phyloP scores from a whole-genome alignment of 1,139 yeast species.

The Saccharomyces pastorianus region DNA sequence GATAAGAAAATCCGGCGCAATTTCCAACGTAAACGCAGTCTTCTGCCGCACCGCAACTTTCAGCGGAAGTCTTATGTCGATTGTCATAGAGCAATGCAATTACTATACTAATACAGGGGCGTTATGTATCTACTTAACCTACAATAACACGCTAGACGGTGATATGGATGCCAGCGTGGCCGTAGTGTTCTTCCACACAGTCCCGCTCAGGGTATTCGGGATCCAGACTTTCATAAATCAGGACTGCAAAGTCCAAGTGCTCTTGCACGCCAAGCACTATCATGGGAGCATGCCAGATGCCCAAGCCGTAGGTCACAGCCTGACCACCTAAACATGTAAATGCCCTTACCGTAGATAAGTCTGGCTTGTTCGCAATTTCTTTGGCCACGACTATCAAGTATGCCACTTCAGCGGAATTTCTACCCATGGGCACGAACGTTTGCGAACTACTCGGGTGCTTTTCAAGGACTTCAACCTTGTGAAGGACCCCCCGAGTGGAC shows the following conservation, averaged over 20 bases:
- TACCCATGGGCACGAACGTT: constrained; percentile 84
- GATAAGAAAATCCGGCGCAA: not conserved
- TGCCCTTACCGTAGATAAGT: constrained; percentile 50
- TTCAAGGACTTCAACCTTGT: constrained; percentile 65
- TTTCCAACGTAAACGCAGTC: not conserved
- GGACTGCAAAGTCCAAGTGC: constrained; percentile 71
- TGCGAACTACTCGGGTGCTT: constrained; percentile 90
- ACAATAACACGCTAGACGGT: not conserved
- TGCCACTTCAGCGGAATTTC: constrained; percentile 37
- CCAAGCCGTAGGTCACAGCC: constrained; percentile 80
- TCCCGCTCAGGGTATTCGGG: constrained; percentile 74
- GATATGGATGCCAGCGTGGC: constrained; percentile 14
- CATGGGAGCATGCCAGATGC: constrained; percentile 89
- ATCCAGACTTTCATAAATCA: constrained; percentile 52
- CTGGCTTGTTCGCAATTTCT: constrained; percentile 45
- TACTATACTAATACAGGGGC: not conserved
- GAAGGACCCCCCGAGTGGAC: constrained; percentile 20
- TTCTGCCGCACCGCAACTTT: too few relatives aligned
- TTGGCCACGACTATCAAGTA: constrained; percentile 78
- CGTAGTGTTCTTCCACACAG: constrained; percentile 68
- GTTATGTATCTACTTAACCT: not conserved
- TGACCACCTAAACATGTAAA: constrained; percentile 76
- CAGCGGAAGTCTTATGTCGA: too few relatives aligned
- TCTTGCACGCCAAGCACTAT: constrained; percentile 47
- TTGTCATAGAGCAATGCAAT: too few relatives aligned